Conservation (phyloP, 140 eudicot species). For the Cichorium intybus region DNA sequence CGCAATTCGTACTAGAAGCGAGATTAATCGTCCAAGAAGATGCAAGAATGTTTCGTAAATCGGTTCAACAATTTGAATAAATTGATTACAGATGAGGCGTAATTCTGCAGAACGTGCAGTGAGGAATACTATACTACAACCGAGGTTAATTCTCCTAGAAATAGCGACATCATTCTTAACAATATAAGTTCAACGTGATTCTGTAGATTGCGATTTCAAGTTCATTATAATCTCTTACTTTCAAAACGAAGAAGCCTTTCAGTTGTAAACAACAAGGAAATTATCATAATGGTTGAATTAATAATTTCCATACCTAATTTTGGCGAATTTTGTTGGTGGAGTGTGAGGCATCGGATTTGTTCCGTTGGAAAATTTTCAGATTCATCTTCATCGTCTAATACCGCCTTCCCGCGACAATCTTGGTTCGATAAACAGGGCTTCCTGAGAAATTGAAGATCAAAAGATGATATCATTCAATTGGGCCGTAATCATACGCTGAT, state of each 20-base stretch:
- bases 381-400: slow-evolving; percentile 18
- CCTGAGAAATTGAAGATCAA: slow-evolving; percentile 15
- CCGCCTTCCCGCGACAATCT: slow-evolving; percentile 33
- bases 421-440: slow-evolving; percentile 12
- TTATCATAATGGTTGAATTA: neutral
- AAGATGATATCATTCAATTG: slow-evolving; percentile 4
- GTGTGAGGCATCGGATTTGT: slow-evolving; percentile 32
- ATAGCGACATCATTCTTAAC: neutral
- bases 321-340: slow-evolving; percentile 27
- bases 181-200: neutral
- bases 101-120: neutral
- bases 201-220: neutral
- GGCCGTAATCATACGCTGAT: neutral
- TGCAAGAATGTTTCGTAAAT: neutral
- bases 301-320: slow-evolving; percentile 26
- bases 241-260: neutral
- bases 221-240: neutral
- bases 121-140: neutral
- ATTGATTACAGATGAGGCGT: neutral
- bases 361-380: slow-evolving; percentile 9
- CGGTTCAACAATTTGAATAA: neutral
- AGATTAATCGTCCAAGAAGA: neutral
- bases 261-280: neutral
- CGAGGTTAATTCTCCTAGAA: neutral
- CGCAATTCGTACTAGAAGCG: neutral